Base-by-base conservation (phyloP, 306 rosid genomes). In the Quercus wislizeni region DNA sequence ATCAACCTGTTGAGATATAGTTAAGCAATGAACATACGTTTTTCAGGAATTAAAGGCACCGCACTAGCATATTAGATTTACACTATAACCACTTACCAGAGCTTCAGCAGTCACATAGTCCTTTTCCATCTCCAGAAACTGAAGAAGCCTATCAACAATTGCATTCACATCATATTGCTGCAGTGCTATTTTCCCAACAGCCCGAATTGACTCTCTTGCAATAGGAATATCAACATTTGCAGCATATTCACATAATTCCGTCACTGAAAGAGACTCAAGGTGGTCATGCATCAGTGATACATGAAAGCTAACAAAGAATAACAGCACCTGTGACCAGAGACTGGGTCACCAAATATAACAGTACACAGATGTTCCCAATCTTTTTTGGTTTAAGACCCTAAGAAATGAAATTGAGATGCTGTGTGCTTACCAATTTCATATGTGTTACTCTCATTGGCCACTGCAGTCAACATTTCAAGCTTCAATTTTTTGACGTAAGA, bases 91-190 rank as follows among this genome's bases (percentile, higher is more conserved):
- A 80, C 69, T 89, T 93, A 96, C 99, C 97, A 96, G 89, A 91
- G 98, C 93, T 87, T 96, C 99, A 71, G 96, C 92, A 85, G 98
- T 96, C 74, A 96, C 98, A 85, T 93, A 93, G 89, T 96, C 99
- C 87, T 96, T 96, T 87, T 96, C 99, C 99, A 96, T 93, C 92
- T 96, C 99, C 80, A 96, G 92, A 91, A 96, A 96, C 86, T 96
- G 99, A 58, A 96, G 93, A 87, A 96, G 99, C 78, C 99, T 88
- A 71, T 96, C 99, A 67, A 96, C 99, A 78, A 96, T 96, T 43
- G 99, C 99, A 85, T 96, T 96, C 86, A 96, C 98, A 78, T 96
- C 99, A 89, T 96, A 96, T 83, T 96, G 99, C 85, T 96, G 98
- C 76, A 96, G 86, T 67, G 99, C 99, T 83, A 96, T 96, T 85